A percentile compares a stretch with the other conserved stretches of the same genome.
Evolutionary conservation across 1,284 basidiomycete genomes (phyloP).

Genomic region (Microbotryum intermedium): DNA sequence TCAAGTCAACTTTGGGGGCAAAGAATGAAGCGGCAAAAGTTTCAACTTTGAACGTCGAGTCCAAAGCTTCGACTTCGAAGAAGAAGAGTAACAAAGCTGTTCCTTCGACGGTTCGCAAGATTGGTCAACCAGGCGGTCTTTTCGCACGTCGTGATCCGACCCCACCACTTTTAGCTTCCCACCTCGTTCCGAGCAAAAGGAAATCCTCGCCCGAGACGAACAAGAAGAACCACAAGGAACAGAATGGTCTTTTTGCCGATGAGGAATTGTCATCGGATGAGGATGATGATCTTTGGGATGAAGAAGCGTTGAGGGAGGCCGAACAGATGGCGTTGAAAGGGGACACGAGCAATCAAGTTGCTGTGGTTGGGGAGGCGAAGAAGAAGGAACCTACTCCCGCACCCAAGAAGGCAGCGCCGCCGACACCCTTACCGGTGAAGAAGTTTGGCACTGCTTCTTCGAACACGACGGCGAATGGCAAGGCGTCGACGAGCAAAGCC

Average conservation of each 20-base stretch:
- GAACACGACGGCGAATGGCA: background rate
- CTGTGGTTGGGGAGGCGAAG: background rate
- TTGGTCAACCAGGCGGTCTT: slow-evolving; percentile 1
- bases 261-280: slow-evolving; percentile 5
- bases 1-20: background rate
- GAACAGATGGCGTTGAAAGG: background rate
- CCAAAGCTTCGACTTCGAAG: background rate
- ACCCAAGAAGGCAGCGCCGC: background rate
- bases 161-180: no score
- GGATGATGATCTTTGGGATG: background rate
- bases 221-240: background rate
- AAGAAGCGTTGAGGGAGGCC: slow-evolving; percentile 7
- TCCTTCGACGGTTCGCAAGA: background rate
- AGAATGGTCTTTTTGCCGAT: slow-evolving; percentile 8
- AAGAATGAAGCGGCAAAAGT: background rate
- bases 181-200: background rate
- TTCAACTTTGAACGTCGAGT: background rate
- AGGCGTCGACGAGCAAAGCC: background rate
- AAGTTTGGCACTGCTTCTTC: background rate
- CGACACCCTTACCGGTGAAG: background rate
- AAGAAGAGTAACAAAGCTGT: background rate
- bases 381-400: no score
- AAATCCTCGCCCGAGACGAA: background rate
- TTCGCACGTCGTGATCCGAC: slow-evolving; percentile 1
- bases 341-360: background rate